Evolutionary conservation across 257 asterid species (phyloP).

Genomic region (Eustoma russellianum): DNA sequence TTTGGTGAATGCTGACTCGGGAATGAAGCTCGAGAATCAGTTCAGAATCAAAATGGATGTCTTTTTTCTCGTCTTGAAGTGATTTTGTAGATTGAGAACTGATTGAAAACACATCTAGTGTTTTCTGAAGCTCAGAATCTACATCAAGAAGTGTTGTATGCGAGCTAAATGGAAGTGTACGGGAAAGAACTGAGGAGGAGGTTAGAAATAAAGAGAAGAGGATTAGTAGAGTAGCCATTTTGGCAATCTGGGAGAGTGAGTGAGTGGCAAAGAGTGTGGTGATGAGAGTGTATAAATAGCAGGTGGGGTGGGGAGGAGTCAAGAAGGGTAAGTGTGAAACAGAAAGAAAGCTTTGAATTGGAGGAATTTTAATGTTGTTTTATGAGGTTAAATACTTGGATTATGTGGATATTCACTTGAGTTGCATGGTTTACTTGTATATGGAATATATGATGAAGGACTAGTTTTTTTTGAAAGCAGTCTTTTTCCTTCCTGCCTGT

Average conservation of each 20-base stretch:
- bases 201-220: constrained; percentile 24
- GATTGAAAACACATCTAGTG: constrained; percentile 32
- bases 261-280: constrained; percentile 3
- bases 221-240: constrained; percentile 13
- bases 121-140: constrained; percentile 32
- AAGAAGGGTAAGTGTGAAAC: neutral
- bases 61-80: constrained; percentile 23
- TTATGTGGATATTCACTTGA: neutral
- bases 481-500: neutral
- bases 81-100: constrained; percentile 22
- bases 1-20: constrained; percentile 43
- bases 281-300: constrained; percentile 14
- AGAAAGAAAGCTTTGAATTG: constrained; percentile 8
- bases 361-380: neutral
- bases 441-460: neutral
- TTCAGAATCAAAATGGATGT: constrained; percentile 13
- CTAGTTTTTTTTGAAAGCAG: neutral
- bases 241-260: constrained; percentile 20
- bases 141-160: constrained; percentile 35
- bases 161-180: constrained; percentile 31
- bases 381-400: constrained; percentile 5
- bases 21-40: constrained; percentile 54
- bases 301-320: neutral
- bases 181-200: constrained; percentile 26
- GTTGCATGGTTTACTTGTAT: constrained; percentile 6